A percentile compares a stretch with the other conserved stretches of the same genome.
Conservation (phyloP, 176 grass and related monocot species). For the Urochloa ruziziensis region DNA sequence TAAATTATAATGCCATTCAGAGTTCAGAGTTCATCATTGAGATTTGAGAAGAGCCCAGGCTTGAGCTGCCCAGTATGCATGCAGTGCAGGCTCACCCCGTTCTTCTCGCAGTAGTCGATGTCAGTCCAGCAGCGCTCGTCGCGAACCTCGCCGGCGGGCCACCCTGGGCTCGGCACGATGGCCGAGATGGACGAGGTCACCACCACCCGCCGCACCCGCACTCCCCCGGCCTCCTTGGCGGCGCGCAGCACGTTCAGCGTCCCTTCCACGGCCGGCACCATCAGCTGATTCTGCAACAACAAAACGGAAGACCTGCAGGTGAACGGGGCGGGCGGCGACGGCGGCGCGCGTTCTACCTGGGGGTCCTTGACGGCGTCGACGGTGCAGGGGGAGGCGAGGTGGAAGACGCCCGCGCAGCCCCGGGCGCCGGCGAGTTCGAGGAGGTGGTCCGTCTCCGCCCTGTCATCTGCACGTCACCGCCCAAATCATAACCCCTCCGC, state of each 20-base stretch:
- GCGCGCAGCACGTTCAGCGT: conserved; percentile 73
- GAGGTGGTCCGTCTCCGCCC: conserved; percentile 82
- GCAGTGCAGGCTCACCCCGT: conserved; percentile 32
- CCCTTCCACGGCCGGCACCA: conserved; percentile 81
- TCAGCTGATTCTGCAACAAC: conserved; percentile 51
- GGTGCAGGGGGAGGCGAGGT: conserved; percentile 82
- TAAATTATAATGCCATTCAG: neutral
- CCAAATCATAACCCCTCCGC: neutral
- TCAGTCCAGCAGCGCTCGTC: conserved; percentile 89
- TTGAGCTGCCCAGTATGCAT: neutral
- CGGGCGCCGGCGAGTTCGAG: conserved; percentile 34
- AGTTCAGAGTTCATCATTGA: neutral
- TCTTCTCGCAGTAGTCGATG: conserved; percentile 73
- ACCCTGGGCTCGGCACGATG: conserved; percentile 53
- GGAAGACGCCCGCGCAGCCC: conserved; percentile 69
- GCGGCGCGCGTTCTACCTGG: no score
- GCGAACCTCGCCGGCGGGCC: conserved; percentile 61
- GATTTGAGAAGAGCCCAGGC: neutral
- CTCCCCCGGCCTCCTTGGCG: conserved; percentile 57
- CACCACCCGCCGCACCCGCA: conserved; percentile 68
- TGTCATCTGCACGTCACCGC: conserved; percentile 47
- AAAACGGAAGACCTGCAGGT: no score
- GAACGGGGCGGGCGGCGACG: no score
- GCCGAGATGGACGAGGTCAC: conserved; percentile 74
- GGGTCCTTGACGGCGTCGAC: conserved; percentile 69